Conservation (phyloP, 2,329 filamentous ascomycete species). For the Pyrenophora seminiperda region DNA sequence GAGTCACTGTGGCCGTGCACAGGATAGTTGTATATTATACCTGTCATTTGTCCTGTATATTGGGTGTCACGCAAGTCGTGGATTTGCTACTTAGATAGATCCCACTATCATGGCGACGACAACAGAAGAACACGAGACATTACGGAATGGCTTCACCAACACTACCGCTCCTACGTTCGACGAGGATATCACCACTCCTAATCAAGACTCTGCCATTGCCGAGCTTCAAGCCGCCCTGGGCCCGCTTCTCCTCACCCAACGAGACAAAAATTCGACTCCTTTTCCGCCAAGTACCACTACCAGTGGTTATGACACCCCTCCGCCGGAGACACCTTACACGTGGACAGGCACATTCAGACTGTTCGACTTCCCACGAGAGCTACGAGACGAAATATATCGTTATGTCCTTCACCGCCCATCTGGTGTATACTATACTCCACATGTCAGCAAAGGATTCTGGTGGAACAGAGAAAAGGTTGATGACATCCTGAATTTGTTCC, state of each 20-base stretch:
- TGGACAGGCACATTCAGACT: slow-evolving; percentile 21
- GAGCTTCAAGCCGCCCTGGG: slow-evolving; percentile 25
- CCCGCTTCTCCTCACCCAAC: slow-evolving; percentile 13
- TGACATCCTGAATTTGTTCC: slow-evolving; percentile 17
- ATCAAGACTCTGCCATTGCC: slow-evolving; percentile 1
- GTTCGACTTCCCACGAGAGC: slow-evolving; percentile 22
- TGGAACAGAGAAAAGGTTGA: background rate
- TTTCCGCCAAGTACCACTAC: background rate
- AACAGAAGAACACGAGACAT: background rate
- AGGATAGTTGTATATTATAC: background rate
- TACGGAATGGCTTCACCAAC: background rate
- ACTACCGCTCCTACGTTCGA: background rate
- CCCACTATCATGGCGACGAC: background rate
- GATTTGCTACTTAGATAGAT: too few relatives aligned
- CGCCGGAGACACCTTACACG: background rate
- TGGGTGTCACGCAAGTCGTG: too few relatives aligned
- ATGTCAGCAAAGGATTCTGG: background rate
- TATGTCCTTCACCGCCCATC: slow-evolving; percentile 18
- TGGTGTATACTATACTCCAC: slow-evolving; percentile 8
- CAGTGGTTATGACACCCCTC: background rate
- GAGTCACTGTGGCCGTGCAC: slow-evolving; percentile 5
- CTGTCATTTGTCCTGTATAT: background rate
- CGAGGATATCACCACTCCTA: background rate
- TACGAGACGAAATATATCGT: slow-evolving; percentile 30
- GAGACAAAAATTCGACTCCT: background rate